A percentile compares a stretch with the other conserved stretches of the same genome.
These are phyloP conservation scores for Leptographium flavum DNA, from an alignment of 2,329 filamentous ascomycete species.

Conservation along the genomic window DNA sequence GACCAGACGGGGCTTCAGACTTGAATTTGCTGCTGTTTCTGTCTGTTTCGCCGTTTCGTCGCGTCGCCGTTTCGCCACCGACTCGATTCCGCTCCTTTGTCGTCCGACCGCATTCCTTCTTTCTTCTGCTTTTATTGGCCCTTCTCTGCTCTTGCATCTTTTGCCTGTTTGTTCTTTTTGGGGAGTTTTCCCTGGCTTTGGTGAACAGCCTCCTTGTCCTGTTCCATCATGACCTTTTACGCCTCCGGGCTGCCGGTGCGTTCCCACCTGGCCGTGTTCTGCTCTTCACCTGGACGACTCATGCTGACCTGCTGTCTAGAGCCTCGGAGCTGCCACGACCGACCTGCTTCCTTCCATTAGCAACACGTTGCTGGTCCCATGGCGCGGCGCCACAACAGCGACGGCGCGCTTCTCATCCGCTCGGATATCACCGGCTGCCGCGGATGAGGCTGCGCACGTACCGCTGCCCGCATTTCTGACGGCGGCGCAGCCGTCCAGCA, in stretches of 20 bases:
- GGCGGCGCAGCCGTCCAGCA: not conserved
- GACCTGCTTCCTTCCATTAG: conserved; percentile 32
- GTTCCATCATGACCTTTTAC: conserved; percentile 4
- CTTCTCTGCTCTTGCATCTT: not conserved
- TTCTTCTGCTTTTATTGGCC: not conserved
- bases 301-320: not conserved
- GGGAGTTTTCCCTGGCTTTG: not conserved
- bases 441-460: not conserved
- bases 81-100: not conserved
- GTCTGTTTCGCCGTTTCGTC: no score
- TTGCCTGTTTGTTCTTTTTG: not conserved
- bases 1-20: not conserved
- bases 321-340: conserved; percentile 26
- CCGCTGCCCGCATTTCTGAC: conserved; percentile 1
- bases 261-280: not conserved
- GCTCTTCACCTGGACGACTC: not conserved
- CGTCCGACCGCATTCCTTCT: not conserved
- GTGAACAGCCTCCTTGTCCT: not conserved
- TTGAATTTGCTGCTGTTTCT: not conserved
- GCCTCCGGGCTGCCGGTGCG: conserved; percentile 9
- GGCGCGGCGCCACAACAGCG: conserved; percentile 13
- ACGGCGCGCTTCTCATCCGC: not conserved
- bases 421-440: not conserved
- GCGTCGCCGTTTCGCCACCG: not conserved
- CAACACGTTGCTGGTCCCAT: conserved; percentile 24